Evolutionary conservation across 208 protist species (phyloP).

Genomic region (Trypanosoma rangeli): DNA sequence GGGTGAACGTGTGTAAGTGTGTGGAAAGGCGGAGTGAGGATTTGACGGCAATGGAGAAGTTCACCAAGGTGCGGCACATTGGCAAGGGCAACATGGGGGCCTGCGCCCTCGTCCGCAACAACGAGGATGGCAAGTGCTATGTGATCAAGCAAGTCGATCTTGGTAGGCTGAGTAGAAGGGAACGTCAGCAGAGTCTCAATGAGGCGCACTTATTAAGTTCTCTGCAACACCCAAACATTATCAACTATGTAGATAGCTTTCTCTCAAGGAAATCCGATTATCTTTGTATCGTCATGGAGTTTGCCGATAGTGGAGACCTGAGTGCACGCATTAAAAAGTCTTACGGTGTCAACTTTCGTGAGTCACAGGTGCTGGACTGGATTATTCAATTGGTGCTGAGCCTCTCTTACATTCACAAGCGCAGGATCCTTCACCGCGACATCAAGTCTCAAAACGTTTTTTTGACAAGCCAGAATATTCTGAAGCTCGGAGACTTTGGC

Average conservation of each 20-base stretch:
- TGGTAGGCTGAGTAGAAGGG: constrained; percentile 84
- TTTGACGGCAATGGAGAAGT: constrained; percentile 88
- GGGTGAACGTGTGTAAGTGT: background rate
- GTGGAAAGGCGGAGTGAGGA: constrained; percentile 63
- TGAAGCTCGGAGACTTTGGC: constrained; percentile 95
- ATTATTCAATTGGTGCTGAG: constrained; percentile 90
- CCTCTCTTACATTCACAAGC: constrained; percentile 90
- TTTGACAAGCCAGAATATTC: constrained; percentile 79
- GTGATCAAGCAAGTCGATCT: constrained; percentile 95
- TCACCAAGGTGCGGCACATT: constrained; percentile 89
- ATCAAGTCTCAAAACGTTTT: constrained; percentile 95
- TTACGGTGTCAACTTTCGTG: constrained; percentile 76
- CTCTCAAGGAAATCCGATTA: constrained; percentile 85
- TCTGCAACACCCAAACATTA: constrained; percentile 94
- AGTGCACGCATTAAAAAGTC: constrained; percentile 75
- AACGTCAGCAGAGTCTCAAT: constrained; percentile 90
- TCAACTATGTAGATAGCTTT: constrained; percentile 94
- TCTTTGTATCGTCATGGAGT: constrained; percentile 94
- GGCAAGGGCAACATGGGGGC: constrained; percentile 94
- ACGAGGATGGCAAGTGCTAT: constrained; percentile 91
- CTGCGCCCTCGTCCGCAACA: constrained; percentile 89
- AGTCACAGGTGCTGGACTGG: constrained; percentile 87
- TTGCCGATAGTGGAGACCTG: constrained; percentile 88
- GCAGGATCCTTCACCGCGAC: constrained; percentile 93
- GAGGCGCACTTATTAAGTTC: constrained; percentile 88